Evolutionary conservation across 2,329 filamentous ascomycete genomes (phyloP).

Genomic region (Neurospora sp.): DNA sequence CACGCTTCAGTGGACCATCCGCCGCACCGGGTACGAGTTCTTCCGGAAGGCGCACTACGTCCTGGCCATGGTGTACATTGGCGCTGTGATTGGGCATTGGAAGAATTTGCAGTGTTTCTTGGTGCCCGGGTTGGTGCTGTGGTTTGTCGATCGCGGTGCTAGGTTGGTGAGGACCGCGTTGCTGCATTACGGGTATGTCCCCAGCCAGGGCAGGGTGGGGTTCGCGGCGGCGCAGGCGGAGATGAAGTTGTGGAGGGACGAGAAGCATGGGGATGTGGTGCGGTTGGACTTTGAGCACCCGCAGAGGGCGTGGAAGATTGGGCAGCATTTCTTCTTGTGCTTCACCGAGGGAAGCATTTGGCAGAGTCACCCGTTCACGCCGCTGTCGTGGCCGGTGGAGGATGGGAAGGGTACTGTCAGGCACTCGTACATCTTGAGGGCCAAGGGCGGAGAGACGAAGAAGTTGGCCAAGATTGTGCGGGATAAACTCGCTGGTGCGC

Average conservation of each 20-base stretch:
- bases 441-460: slow-evolving; percentile 49
- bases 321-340: slow-evolving; percentile 63
- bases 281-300: slow-evolving; percentile 55
- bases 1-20: slow-evolving; percentile 49
- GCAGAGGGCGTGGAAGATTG: slow-evolving; percentile 52
- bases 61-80: slow-evolving; percentile 63
- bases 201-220: slow-evolving; percentile 31
- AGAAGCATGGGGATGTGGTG: slow-evolving; percentile 50
- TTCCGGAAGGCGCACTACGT: slow-evolving; percentile 68
- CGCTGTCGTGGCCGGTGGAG: slow-evolving; percentile 41
- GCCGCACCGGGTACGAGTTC: slow-evolving; percentile 61
- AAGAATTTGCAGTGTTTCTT: slow-evolving; percentile 56
- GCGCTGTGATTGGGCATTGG: slow-evolving; percentile 70
- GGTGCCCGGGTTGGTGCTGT: slow-evolving; percentile 53
- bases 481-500: slow-evolving; percentile 22
- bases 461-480: slow-evolving; percentile 38
- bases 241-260: slow-evolving; percentile 43
- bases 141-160: slow-evolving; percentile 52
- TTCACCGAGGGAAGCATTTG: slow-evolving; percentile 58
- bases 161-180: slow-evolving; percentile 47
- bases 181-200: slow-evolving; percentile 48
- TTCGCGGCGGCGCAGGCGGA: slow-evolving; percentile 44
- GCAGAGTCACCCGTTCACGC: slow-evolving; percentile 65
- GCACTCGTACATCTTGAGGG: slow-evolving; percentile 48
- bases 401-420: slow-evolving; percentile 27